Base-by-base conservation (phyloP, 2,329 filamentous ascomycete species). In the Aureobasidium melanogenum region DNA sequence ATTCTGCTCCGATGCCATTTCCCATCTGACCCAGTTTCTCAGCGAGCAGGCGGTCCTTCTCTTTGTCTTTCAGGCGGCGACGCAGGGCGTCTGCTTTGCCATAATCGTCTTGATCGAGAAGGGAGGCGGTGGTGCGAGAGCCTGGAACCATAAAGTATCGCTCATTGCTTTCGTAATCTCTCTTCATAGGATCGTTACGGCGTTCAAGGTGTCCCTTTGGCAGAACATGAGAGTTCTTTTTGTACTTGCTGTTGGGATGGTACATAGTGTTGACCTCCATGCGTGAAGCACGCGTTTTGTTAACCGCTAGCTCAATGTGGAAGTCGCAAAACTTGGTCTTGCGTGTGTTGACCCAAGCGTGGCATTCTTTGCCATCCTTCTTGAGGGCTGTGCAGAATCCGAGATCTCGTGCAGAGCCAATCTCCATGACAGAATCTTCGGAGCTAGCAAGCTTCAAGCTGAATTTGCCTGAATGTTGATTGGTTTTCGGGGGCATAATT, bases 271-370 rank as follows among this genome's bases (percentile, higher is more conserved):
- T 96, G 63, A 97, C 81, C 69, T 96, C 91, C 78, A 92, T 86
- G 38, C 92, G 82, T 0, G 81, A 79, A 12, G 84, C 79, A 32
- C 84, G 80, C 70, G 84, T 83, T 70, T 89, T 92, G 60, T 86
- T 83, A 3, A 97, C 77, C 28, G 90, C 87, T 28, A 90, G 79
- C 67, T 95, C 91, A 66, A 96, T 85, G 73, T 99, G 94, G 67
- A 88, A 99, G 66, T 96, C 91, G 75, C 94, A 99, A 71, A 88
- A 90, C 67, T 96, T 87, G 0, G 92, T 96, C 68, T 91, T 89
- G 58, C 91, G 85, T 66, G 84, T 85, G 73, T 99, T 93, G 63
- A 99, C 81, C 94, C 94, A 99, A 30, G 83, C 77, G 36, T 83
- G 85, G 73, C 94, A 99, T 50, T 82, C 77, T 61, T 88, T 82